Conservation (phyloP, 2,329 filamentous ascomycete genomes). For the Penicillium vulpinum region DNA sequence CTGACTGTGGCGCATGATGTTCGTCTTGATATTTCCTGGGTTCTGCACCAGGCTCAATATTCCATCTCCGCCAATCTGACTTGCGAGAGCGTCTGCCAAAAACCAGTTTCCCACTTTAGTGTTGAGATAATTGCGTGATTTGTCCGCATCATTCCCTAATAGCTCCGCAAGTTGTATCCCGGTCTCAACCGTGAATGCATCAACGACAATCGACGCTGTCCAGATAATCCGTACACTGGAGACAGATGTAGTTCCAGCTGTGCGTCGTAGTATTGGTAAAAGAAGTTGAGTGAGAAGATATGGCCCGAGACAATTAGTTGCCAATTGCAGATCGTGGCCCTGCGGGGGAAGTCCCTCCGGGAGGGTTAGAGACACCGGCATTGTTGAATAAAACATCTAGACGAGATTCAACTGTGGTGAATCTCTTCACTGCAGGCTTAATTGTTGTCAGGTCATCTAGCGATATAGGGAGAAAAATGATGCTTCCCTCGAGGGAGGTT, state of each 20-base stretch:
- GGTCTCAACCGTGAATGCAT: not conserved
- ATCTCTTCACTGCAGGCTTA: slow-evolving; percentile 39
- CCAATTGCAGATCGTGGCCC: slow-evolving; percentile 36
- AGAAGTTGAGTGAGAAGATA: slow-evolving; percentile 41
- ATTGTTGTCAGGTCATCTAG: slow-evolving; percentile 47
- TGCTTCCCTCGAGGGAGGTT: not conserved
- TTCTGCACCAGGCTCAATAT: slow-evolving; percentile 15
- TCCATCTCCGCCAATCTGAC: not conserved
- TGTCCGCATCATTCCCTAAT: not conserved
- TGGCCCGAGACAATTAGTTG: slow-evolving; percentile 41
- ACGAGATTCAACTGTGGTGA: slow-evolving; percentile 39
- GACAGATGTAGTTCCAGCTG: not conserved
- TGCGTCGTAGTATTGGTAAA: slow-evolving; percentile 22
- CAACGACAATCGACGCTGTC: slow-evolving; percentile 9
- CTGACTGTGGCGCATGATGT: slow-evolving; percentile 10
- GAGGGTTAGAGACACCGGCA: slow-evolving; percentile 38
- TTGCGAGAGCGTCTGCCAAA: slow-evolving; percentile 4
- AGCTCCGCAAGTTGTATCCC: slow-evolving; percentile 5
- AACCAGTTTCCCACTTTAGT: slow-evolving; percentile 17
- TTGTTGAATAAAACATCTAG: slow-evolving; percentile 51
- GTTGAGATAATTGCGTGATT: slow-evolving; percentile 10
- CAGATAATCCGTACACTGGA: slow-evolving; percentile 13
- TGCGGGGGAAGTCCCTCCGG: slow-evolving; percentile 28
- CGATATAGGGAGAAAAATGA: slow-evolving; percentile 39
- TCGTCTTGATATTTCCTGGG: slow-evolving; percentile 6